phyloP scores from a whole-genome alignment of 257 asterid species.

The Cynanchum wilfordii region DNA sequence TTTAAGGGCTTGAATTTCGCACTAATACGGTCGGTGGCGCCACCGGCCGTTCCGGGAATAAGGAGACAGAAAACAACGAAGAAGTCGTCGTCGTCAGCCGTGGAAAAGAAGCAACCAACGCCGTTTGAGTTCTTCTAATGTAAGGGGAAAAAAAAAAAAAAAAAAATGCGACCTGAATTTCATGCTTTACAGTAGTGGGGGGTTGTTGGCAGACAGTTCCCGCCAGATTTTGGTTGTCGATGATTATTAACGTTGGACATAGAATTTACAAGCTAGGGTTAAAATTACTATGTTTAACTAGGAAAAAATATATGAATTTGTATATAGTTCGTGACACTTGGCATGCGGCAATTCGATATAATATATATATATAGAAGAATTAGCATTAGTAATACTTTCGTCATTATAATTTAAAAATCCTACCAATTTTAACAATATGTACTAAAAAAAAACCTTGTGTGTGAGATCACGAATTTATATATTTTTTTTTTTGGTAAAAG shows the following conservation, averaged over 20 bases:
- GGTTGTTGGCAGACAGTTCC: background rate
- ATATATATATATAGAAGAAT: background rate
- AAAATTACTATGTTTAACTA: background rate
- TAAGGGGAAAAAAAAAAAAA: no score
- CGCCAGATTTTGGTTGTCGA: constrained; percentile 13
- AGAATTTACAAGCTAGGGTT: background rate
- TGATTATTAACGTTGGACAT: constrained; percentile 4
- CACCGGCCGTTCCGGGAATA: constrained; percentile 40
- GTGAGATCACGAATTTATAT: no score
- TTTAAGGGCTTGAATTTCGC: constrained; percentile 80
- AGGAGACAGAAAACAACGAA: constrained; percentile 29
- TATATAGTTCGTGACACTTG: constrained; percentile 1
- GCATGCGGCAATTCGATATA: background rate
- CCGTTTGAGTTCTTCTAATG: constrained; percentile 50
- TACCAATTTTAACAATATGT: no score
- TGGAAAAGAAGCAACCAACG: constrained; percentile 21
- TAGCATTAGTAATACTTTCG: background rate
- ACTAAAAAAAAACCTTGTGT: no score
- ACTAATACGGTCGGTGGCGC: constrained; percentile 54
- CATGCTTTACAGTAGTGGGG: background rate
- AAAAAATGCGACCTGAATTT: background rate
- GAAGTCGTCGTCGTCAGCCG: constrained; percentile 20
- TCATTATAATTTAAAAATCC: no score
- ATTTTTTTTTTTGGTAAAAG: no score
- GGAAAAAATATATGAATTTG: background rate